phyloP scores from a whole-genome alignment of 1,284 basidiomycete species.

The Vanrija pseudolonga region DNA sequence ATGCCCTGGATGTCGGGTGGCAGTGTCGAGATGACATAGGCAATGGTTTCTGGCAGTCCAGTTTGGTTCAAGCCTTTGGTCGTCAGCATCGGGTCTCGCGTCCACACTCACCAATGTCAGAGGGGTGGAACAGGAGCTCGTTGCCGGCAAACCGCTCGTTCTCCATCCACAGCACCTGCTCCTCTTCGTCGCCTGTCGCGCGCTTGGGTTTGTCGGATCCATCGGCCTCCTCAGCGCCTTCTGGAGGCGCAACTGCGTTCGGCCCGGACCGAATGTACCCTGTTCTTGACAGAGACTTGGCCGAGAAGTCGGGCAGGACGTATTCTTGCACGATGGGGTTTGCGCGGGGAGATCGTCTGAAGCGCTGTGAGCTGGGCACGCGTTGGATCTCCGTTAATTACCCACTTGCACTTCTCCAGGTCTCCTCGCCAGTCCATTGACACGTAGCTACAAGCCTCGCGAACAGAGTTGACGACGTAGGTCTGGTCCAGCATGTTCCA shows the following conservation, averaged over 20 bases:
- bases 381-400: constrained; percentile 4
- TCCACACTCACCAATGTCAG: constrained; percentile 68
- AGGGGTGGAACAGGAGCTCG: constrained; percentile 82
- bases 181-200: constrained; percentile 49
- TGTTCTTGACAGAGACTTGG: constrained; percentile 53
- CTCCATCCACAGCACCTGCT: constrained; percentile 79
- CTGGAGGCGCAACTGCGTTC: constrained; percentile 24
- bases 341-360: constrained; percentile 29
- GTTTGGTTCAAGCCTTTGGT: constrained; percentile 71
- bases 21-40: constrained; percentile 66
- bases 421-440: constrained; percentile 68
- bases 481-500: constrained; percentile 97
- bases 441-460: constrained; percentile 82
- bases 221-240: neutral
- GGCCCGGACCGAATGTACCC: constrained; percentile 61
- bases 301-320: constrained; percentile 78
- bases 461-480: constrained; percentile 84
- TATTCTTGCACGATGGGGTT: constrained; percentile 81
- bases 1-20: constrained; percentile 76
- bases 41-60: constrained; percentile 71
- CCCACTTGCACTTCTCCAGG: constrained; percentile 74
- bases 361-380: neutral
- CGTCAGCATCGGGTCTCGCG: neutral
- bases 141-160: constrained; percentile 87
- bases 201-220: constrained; percentile 1